phyloP scores from a whole-genome alignment of 768 basidiomycete genomes.

The Tylopilus balloui region DNA sequence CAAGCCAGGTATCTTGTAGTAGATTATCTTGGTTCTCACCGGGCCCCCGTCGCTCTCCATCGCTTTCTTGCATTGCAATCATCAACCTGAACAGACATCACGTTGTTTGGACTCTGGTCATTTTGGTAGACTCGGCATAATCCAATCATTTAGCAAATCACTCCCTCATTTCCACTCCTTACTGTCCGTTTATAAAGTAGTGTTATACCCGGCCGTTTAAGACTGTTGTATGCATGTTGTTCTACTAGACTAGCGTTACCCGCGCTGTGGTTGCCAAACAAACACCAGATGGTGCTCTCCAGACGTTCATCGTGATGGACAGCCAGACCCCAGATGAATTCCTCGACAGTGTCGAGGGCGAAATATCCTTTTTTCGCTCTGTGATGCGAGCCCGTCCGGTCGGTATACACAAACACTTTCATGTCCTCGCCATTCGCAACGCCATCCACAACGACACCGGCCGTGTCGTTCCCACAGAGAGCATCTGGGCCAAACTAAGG shows the following conservation, averaged over 20 bases:
- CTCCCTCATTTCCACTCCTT: conserved; percentile 25
- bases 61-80: conserved; percentile 25
- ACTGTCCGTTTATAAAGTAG: conserved; percentile 25
- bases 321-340: conserved; percentile 37
- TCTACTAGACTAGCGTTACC: conserved; percentile 9
- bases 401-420: conserved; percentile 80
- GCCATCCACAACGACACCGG: conserved; percentile 70
- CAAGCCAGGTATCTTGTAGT: conserved; percentile 13
- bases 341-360: conserved; percentile 73
- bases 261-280: conserved; percentile 24
- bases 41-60: conserved; percentile 2
- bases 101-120: conserved; percentile 9
- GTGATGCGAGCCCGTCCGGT: conserved; percentile 79
- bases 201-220: conserved; percentile 22
- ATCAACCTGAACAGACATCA: conserved; percentile 16
- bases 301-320: conserved; percentile 19
- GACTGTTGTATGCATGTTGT: conserved; percentile 25
- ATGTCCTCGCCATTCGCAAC: conserved; percentile 69
- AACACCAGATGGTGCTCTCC: conserved; percentile 1
- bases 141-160: conserved; percentile 12
- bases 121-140: conserved; percentile 15
- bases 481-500: conserved; percentile 72
- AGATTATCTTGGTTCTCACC: conserved; percentile 8
- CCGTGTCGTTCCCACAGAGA: conserved; percentile 50
- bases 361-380: conserved; percentile 81